Base-by-base conservation (phyloP, 257 asterid species). In the Datura wrightii region DNA sequence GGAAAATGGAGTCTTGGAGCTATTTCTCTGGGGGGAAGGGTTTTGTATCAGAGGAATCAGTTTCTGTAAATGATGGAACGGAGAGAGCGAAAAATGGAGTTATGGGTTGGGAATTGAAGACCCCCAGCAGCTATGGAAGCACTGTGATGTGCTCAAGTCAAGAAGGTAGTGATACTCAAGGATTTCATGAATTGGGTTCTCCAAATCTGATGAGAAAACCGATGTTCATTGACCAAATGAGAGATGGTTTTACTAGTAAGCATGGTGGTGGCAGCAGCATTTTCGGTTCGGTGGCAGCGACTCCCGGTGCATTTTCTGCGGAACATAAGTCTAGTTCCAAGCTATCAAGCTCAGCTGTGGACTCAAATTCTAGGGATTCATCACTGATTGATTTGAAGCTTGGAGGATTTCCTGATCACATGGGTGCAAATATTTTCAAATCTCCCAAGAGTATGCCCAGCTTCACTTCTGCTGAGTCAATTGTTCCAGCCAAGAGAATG, bases 361-460 rank as follows among this genome's bases (percentile, higher is more conserved):
- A 85, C 42, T 84, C 85, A 36, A 82, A 62, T 82, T 83, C 63
- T 41, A 36, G 79, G 37, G 89, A 88, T 54, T 83, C 89, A 59
- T 82, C 90, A 62, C 74, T 90, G 8, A 82, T 90, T 85, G 92
- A 90, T 84, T 71, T 90, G 88, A 86, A 90, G 63, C 71, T 90
- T 83, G 92, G 91, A 48, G 79, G 91, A n/a, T 79, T 88, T 83
- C 84, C 76, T 83, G 89, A 86, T 85, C 87, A 83, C 8, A 56
- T 82, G 79, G 88, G 85, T 76, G 70, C 19, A 46, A 86, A 78
- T 41, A 31, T 63, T 36, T 83, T 18, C 52, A 83, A 79, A 5
- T 52, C 84, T 65, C 8, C 80, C 2, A 83, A 70, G 86, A 62
- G 10, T 36, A 63, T 53, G 46, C 72, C 70, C 34, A 79, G 54